Conservation (phyloP, 345 rosid species). For the Excoecaria cochinchinensis region DNA sequence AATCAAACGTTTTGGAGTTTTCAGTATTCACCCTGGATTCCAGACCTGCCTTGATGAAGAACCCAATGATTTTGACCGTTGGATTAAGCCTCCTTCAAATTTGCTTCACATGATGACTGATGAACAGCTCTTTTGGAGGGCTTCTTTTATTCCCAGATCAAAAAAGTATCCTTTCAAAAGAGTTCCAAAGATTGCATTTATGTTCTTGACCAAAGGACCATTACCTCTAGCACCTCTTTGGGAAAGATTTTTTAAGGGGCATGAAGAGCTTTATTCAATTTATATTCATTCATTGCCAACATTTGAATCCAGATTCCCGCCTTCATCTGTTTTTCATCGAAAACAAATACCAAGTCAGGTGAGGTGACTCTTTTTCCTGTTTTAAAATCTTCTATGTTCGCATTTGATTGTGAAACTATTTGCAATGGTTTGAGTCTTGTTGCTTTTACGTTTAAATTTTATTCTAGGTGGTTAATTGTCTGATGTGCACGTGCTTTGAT, state of each 20-base stretch:
- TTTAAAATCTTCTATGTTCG: neutral
- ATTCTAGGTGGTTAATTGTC: neutral
- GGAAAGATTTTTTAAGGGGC: conserved; percentile 89
- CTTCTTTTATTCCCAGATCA: conserved; percentile 67
- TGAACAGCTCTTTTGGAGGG: conserved; percentile 78
- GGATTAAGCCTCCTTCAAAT: conserved; percentile 62
- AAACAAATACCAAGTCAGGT: conserved; percentile 96
- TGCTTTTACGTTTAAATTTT: conserved; percentile 4
- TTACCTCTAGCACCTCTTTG: conserved; percentile 85
- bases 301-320: conserved; percentile 51
- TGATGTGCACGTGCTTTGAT: neutral
- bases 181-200: conserved; percentile 82
- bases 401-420: neutral
- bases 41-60: conserved; percentile 54
- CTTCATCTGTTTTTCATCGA: conserved; percentile 59
- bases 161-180: conserved; percentile 69
- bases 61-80: conserved; percentile 37
- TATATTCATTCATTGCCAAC: conserved; percentile 83
- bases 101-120: conserved; percentile 74
- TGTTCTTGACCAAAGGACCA: conserved; percentile 95
- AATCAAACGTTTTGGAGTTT: conserved; percentile 56
- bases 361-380: conserved; percentile 35
- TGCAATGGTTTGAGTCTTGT: neutral
- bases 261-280: conserved; percentile 68
- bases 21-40: conserved; percentile 45